Conservation (phyloP, 2,329 filamentous ascomycete genomes). For the Thielaviopsis populi region DNA sequence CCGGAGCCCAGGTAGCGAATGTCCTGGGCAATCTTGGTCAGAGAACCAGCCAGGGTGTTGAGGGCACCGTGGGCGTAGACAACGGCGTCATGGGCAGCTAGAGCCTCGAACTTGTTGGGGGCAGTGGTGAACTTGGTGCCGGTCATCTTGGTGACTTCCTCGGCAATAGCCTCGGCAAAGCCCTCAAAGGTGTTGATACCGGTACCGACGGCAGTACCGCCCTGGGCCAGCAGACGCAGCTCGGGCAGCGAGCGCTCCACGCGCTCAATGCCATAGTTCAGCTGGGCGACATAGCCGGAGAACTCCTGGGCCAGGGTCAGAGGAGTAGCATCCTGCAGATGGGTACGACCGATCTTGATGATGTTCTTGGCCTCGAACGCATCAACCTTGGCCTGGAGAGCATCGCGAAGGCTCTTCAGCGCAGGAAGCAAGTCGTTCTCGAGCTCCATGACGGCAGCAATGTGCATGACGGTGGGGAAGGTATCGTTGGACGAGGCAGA, state of each 20-base stretch:
- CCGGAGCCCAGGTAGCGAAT: constrained; percentile 94
- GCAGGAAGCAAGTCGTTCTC: constrained; percentile 74
- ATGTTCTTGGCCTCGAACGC: constrained; percentile 73
- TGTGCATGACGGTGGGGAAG: constrained; percentile 99
- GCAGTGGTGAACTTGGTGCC: constrained; percentile 89
- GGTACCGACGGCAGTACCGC: constrained; percentile 91
- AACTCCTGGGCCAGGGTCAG: constrained; percentile 94
- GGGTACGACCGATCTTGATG: constrained; percentile 97
- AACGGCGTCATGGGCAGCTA: constrained; percentile 89
- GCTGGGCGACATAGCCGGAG: constrained; percentile 89
- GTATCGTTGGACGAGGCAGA: constrained; percentile 97
- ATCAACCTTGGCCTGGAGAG: constrained; percentile 76
- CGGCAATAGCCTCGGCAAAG: constrained; percentile 84
- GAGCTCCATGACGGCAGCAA: constrained; percentile 86
- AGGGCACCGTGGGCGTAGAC: constrained; percentile 87
- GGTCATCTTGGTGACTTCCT: constrained; percentile 83
- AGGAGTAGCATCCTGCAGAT: constrained; percentile 93
- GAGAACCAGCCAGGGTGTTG: constrained; percentile 79
- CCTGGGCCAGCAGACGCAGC: constrained; percentile 77
- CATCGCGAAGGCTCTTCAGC: constrained; percentile 64
- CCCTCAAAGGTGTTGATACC: constrained; percentile 96
- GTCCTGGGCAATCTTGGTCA: constrained; percentile 97
- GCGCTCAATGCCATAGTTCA: constrained; percentile 79
- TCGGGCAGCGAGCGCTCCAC: constrained; percentile 71
- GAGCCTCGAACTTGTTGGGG: constrained; percentile 96